Base-by-base conservation (phyloP, 2,329 filamentous ascomycete species). In the Passalora sequoiae region DNA sequence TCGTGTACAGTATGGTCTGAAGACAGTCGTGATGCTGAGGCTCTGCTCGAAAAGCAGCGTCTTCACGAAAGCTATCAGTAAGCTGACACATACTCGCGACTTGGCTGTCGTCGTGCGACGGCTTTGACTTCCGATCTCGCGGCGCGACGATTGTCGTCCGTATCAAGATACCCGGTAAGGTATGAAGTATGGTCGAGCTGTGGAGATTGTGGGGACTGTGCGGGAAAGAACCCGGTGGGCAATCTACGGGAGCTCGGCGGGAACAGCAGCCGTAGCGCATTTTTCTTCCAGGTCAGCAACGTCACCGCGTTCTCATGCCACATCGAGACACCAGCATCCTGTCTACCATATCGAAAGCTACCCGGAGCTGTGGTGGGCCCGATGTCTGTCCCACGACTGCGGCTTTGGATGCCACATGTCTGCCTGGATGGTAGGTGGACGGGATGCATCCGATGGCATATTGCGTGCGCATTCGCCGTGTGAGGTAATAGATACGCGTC, bases 331-430 rank as follows among this genome's bases (percentile, higher is more conserved):
- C 9, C 12, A 7, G 24, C 32, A 20, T 5, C 19, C 19, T 20
- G 17, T 20, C n/a, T 36, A 15, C 33, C 24, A 7, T 21, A 21
- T 17, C 33, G n/a, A 21, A 36, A 21, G n/a, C n/a, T n/a, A n/a
- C n/a, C 15, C 12, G 33, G 17, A 36, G 33, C 33, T 36, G 20
- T 24, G n/a, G 33, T 36, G 33, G 33, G 13, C 17, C 15, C n/a
- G 17, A 24, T 17, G 24, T n/a, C 2, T 20, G 19, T 20, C 19
- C 9, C 33, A 36, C 17, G 20, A 36, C 33, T 36, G 24, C 33
- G 19, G 33, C 19, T n/a, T 20, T 20, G 20, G 1, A 17, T 8
- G 20, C 19, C 33, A 36, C 33, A 36, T 36, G 33, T 21, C 24
- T 13, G 33, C 17, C 17, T 24, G 12, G 8, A 12, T n/a, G 8